Evolutionary conservation across 2,329 filamentous ascomycete species (phyloP), one percentile per base, ranked within the genome.

Genomic region (Rhynchosporium graminicola): DNA sequence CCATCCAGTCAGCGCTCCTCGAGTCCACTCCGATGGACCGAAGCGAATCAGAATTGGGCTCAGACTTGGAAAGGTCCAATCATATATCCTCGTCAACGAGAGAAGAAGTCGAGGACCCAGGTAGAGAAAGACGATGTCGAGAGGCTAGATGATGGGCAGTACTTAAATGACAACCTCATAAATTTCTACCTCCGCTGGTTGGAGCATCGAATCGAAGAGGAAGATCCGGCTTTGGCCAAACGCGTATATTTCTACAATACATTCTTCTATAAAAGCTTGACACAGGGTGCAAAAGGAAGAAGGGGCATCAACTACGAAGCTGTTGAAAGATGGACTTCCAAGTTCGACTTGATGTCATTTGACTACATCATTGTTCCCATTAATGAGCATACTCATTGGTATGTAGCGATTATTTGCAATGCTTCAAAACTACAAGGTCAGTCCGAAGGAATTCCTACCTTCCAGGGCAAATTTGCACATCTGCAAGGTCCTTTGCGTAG

Each of bases 131-230:
- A 46, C 7, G 45, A 46, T 46, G 9, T 46, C 20, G 45, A 46
- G 45, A 46, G 91, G 46, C 82, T 99, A 2, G 88, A 96, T 63
- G 90, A 95, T 65, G 90, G 87, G 12, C 84, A 97, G 69, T 96
- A 90, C 63, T 77, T 99, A 47, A 99, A 99, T 72, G 95, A 99
- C 77, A 97, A 91, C 71, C 79, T 99, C 31, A 90, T 99, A 68
- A 87, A 85, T 56, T 97, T 97, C 73, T 96, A 96, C 72, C 80
- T 97, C 60, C 87, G 89, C 38, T 90, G 87, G 68, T 78, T 93
- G 4, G 87, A 93, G 71, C 78, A 83, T 63, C 76, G 82, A 47
- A 74, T 89, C 40, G 82, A 86, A 66, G 75, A 78, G 45, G 78
- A 81, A 10, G 79, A 81, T 2, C 81, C 84, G 0, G 78, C 84